Evolutionary conservation across 2,329 filamentous ascomycete species (phyloP).

Genomic region (Byssothecium circinans): DNA sequence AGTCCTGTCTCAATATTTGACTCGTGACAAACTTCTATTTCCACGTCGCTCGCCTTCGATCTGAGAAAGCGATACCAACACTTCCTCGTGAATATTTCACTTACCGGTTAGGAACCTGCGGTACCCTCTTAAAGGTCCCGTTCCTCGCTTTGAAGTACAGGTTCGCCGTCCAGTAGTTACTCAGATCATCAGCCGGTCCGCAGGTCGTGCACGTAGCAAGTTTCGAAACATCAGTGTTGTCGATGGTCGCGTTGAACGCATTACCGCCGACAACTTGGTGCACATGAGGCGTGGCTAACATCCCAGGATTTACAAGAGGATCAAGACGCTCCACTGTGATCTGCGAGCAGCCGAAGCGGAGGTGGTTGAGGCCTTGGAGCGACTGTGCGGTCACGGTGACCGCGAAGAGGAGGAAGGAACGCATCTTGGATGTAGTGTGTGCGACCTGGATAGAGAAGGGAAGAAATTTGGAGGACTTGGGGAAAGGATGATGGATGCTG

Average conservation of each 20-base stretch:
- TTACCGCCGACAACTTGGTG: constrained; percentile 20
- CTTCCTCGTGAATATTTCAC: too few species aligned
- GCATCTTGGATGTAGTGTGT: neutral
- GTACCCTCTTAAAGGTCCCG: constrained; percentile 20
- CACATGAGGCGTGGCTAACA: constrained; percentile 10
- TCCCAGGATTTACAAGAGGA: constrained; percentile 29
- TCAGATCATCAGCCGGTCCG: constrained; percentile 7
- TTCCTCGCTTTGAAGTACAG: constrained; percentile 22
- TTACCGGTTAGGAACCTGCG: constrained; percentile 35
- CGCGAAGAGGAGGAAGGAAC: constrained; percentile 3
- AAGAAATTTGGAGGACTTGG: neutral
- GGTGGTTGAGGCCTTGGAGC: constrained; percentile 8
- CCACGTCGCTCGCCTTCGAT: too few species aligned
- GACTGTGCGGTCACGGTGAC: constrained; percentile 1
- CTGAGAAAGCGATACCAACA: too few species aligned
- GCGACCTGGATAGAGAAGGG: neutral
- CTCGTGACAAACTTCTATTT: too few species aligned
- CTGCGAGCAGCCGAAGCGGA: constrained; percentile 25
- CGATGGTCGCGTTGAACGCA: constrained; percentile 18
- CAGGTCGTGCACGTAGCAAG: constrained; percentile 20
- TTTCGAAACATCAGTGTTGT: constrained; percentile 13
- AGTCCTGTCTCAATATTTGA: neutral
- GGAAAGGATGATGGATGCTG: neutral
- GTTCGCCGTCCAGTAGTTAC: constrained; percentile 23
- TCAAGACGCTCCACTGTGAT: constrained; percentile 25